Percentiles rank a stretch among this genome's conserved stretches.
Evolutionary conservation across 2,329 filamentous ascomycete genomes (phyloP).

Genomic region (Dactylella cylindrospora): DNA sequence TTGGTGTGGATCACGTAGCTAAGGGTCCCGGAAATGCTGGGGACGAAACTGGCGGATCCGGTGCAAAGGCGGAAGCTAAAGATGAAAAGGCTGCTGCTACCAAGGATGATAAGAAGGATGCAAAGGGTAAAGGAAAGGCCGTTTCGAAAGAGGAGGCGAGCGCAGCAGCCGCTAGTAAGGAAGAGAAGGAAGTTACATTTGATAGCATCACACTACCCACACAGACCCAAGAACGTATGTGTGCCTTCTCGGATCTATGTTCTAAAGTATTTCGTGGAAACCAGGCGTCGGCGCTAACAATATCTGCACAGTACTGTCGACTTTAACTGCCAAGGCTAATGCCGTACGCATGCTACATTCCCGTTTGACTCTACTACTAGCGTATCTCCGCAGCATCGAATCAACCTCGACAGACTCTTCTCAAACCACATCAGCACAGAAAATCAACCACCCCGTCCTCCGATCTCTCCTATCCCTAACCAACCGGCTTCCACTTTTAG

Average conservation of each 20-base stretch:
- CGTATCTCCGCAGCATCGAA: slow-evolving; percentile 66
- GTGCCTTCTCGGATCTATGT: neutral
- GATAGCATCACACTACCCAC: slow-evolving; percentile 54
- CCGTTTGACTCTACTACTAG: slow-evolving; percentile 69
- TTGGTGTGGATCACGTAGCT: slow-evolving; percentile 90
- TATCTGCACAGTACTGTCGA: slow-evolving; percentile 59
- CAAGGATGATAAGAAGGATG: slow-evolving; percentile 49
- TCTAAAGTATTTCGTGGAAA: slow-evolving; percentile 30
- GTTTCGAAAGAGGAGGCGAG: slow-evolving; percentile 35
- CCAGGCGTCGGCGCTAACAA: slow-evolving; percentile 8
- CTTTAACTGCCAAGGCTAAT: slow-evolving; percentile 82
- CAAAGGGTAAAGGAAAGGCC: slow-evolving; percentile 49
- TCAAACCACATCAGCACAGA: slow-evolving; percentile 45
- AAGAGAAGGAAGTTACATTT: slow-evolving; percentile 42
- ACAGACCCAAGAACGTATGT: slow-evolving; percentile 66
- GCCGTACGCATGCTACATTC: slow-evolving; percentile 90
- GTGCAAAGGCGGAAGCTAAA: slow-evolving; percentile 49
- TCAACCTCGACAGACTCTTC: slow-evolving; percentile 50
- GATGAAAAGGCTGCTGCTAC: slow-evolving; percentile 44
- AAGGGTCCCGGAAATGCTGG: slow-evolving; percentile 75
- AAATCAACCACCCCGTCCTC: slow-evolving; percentile 64
- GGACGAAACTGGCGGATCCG: slow-evolving; percentile 47
- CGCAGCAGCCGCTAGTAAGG: slow-evolving; percentile 26
- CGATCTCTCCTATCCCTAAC: slow-evolving; percentile 80
- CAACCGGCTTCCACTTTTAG: slow-evolving; percentile 76